phyloP scores from a whole-genome alignment of 305 asterid genomes.

The Solanum hybrid region DNA sequence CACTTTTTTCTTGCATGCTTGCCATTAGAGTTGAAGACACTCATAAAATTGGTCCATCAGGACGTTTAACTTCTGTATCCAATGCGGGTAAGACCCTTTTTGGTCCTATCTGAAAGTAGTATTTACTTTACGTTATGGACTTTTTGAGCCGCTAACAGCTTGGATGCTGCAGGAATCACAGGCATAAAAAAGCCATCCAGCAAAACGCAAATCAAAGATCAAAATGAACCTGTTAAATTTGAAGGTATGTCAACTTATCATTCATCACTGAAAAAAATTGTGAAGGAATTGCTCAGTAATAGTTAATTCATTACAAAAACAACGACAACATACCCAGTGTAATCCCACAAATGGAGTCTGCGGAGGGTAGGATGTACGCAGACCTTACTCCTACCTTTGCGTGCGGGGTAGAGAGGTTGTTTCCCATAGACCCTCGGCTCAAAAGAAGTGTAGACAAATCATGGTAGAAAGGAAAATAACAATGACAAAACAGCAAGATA shows the following conservation, averaged over 20 bases:
- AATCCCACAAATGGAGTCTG: not conserved
- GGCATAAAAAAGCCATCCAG: constrained; percentile 49
- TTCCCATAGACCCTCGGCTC: not conserved
- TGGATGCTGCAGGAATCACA: constrained; percentile 36
- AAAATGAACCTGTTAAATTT: constrained; percentile 38
- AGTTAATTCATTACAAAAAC: not conserved
- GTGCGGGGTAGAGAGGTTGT: not conserved
- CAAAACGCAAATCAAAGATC: constrained; percentile 44
- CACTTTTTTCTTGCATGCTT: not conserved
- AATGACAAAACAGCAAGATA: not conserved
- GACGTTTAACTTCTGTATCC: constrained; percentile 43
- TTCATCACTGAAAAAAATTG: not conserved
- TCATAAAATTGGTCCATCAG: constrained; percentile 45
- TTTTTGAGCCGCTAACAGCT: constrained; percentile 7
- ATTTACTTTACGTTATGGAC: not conserved
- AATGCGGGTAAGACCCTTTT: constrained; percentile 31
- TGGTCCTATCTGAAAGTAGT: not conserved
- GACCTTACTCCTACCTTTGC: not conserved
- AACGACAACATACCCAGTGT: not conserved
- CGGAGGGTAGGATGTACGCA: not conserved
- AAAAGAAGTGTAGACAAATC: not conserved
- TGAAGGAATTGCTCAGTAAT: not conserved
- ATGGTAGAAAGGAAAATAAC: not conserved
- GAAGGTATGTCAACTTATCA: constrained; percentile 30
- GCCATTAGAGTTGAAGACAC: constrained; percentile 53